A percentile compares a stretch with the other conserved stretches of the same genome.
phyloP scores from a whole-genome alignment of 768 basidiomycete genomes.

The Boletus bicolor region DNA sequence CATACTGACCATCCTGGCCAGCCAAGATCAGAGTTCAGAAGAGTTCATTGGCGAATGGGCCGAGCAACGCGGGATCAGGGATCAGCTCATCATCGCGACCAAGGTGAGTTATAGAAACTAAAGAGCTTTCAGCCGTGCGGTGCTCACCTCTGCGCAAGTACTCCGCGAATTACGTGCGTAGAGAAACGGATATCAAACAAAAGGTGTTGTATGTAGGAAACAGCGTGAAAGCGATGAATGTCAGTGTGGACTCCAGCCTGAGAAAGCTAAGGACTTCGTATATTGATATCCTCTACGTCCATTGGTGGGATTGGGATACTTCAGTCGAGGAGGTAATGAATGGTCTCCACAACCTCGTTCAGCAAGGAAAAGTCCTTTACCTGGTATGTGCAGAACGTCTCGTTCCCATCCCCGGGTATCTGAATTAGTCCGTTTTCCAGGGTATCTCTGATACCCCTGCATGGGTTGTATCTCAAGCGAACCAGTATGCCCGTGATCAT shows the following conservation, averaged over 20 bases:
- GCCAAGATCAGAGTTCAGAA: neutral
- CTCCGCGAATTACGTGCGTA: conserved; percentile 13
- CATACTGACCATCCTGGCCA: neutral
- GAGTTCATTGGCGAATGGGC: neutral
- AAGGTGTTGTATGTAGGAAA: conserved; percentile 37
- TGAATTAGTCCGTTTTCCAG: conserved; percentile 11
- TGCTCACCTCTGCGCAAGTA: conserved; percentile 17
- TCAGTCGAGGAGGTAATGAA: conserved; percentile 47
- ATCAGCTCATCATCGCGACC: neutral
- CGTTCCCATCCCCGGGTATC: neutral
- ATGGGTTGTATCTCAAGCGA: conserved; percentile 46
- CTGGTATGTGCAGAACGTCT: conserved; percentile 19
- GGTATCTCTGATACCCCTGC: conserved; percentile 42
- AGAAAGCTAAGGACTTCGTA: conserved; percentile 55
- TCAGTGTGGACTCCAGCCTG: conserved; percentile 33
- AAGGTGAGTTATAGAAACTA: neutral
- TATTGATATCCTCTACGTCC: conserved; percentile 54
- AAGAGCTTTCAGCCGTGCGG: too few relatives aligned
- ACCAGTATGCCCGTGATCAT: conserved; percentile 40
- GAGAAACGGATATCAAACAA: conserved; percentile 14
- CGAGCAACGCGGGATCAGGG: neutral
- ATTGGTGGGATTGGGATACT: conserved; percentile 48
- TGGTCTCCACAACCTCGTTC: conserved; percentile 31
- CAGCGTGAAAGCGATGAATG: conserved; percentile 31
- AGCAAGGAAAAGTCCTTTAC: conserved; percentile 43